These are phyloP conservation scores for Neolentinus lepideus DNA, from an alignment of 1,284 basidiomycete species.

Conservation along the genomic window DNA sequence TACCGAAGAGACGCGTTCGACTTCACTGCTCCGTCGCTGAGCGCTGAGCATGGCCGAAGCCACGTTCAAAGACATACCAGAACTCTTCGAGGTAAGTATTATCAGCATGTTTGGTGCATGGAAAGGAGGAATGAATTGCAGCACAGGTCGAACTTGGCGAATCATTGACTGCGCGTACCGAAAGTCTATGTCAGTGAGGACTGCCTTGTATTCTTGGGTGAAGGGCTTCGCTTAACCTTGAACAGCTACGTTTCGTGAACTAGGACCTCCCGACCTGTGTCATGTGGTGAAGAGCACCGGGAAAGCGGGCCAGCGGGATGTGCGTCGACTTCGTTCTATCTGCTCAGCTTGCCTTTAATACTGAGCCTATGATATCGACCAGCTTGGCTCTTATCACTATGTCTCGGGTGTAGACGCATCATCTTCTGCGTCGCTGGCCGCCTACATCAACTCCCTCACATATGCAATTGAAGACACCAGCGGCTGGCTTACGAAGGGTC, in stretches of 20 bases:
- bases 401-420: slow-evolving; percentile 97
- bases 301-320: slow-evolving; percentile 78
- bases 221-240: slow-evolving; percentile 10
- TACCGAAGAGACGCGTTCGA: not conserved
- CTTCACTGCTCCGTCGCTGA: not conserved
- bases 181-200: slow-evolving; percentile 72
- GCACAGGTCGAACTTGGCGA: slow-evolving; percentile 86
- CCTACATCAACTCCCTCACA: slow-evolving; percentile 96
- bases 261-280: slow-evolving; percentile 95
- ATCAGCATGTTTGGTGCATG: not conserved
- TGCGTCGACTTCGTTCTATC: slow-evolving; percentile 26
- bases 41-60: slow-evolving; percentile 29
- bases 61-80: slow-evolving; percentile 51
- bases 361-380: slow-evolving; percentile 11
- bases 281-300: slow-evolving; percentile 94
- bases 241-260: slow-evolving; percentile 88
- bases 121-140: slow-evolving; percentile 2
- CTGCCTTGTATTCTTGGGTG: slow-evolving; percentile 2
- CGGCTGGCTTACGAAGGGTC: slow-evolving; percentile 88
- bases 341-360: slow-evolving; percentile 5
- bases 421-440: slow-evolving; percentile 93
- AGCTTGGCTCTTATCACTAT: slow-evolving; percentile 93
- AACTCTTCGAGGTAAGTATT: slow-evolving; percentile 57
- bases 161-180: slow-evolving; percentile 84
- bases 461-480: slow-evolving; percentile 90